Conservation (phyloP, 352 stramenopile genomes). For the Phytopythium mirpurense region DNA sequence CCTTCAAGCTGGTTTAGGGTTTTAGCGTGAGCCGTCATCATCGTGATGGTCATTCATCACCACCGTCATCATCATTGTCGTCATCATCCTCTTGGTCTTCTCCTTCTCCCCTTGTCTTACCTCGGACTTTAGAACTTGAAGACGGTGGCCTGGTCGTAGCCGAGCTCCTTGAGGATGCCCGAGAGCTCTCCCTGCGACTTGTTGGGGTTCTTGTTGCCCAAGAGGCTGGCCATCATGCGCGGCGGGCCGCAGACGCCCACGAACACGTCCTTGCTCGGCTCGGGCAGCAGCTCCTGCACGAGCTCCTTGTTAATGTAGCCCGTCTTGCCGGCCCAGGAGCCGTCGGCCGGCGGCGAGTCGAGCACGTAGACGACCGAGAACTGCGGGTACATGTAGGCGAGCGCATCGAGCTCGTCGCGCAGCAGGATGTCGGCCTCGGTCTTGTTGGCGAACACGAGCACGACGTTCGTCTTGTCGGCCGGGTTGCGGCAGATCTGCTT, state of each 20-base stretch:
- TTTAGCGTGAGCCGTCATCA: no score
- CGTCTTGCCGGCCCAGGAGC: conserved; percentile 44
- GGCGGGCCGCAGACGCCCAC: conserved; percentile 85
- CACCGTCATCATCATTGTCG: neutral
- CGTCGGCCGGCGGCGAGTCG: conserved; percentile 21
- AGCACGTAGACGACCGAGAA: conserved; percentile 65
- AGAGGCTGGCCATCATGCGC: conserved; percentile 76
- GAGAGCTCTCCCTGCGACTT: conserved; percentile 68
- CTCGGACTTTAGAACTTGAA: conserved; percentile 59
- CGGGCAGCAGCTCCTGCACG: conserved; percentile 61
- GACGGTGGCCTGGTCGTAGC: conserved; percentile 50
- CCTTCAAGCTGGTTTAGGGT: no score
- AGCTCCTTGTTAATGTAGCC: conserved; percentile 72
- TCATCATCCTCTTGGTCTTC: no score
- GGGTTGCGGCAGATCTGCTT: conserved; percentile 76
- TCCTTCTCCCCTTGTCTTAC: no score
- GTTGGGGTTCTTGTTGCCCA: conserved; percentile 75
- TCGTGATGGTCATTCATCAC: no score
- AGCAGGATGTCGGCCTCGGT: conserved; percentile 83
- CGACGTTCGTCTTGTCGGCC: conserved; percentile 73
- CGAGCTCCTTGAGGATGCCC: conserved; percentile 68
- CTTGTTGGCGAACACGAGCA: conserved; percentile 80
- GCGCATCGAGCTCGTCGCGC: conserved; percentile 64
- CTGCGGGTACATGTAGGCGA: conserved; percentile 55
- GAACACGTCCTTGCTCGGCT: conserved; percentile 46